phyloP scores from a whole-genome alignment of 2,329 filamentous ascomycete species.

The Cytospora schulzeri region DNA sequence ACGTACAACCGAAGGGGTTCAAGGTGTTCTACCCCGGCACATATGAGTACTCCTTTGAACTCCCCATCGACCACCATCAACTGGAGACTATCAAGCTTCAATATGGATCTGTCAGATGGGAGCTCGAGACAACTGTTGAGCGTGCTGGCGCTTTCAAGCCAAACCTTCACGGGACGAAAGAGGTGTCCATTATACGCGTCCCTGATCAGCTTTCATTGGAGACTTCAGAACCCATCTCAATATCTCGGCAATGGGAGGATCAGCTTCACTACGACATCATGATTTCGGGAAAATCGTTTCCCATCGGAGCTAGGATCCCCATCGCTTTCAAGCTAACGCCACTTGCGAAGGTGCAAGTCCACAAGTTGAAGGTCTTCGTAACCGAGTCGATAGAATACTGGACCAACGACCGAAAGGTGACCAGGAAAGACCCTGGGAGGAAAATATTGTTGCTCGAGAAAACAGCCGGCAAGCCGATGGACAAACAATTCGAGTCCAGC shows the following conservation, averaged over 20 bases:
- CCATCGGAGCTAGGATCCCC: slow-evolving; percentile 82
- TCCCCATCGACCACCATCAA: slow-evolving; percentile 85
- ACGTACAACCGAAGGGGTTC: slow-evolving; percentile 69
- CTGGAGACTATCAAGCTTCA: slow-evolving; percentile 88
- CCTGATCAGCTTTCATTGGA: slow-evolving; percentile 87
- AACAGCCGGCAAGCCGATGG: slow-evolving; percentile 74
- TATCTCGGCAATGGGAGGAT: slow-evolving; percentile 92
- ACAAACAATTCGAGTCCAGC: slow-evolving; percentile 72
- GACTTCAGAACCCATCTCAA: slow-evolving; percentile 90
- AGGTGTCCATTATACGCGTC: slow-evolving; percentile 81
- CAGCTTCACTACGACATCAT: slow-evolving; percentile 95
- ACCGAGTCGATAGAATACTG: slow-evolving; percentile 92
- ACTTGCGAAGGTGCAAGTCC: slow-evolving; percentile 88
- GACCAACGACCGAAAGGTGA: slow-evolving; percentile 82
- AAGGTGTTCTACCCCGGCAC: slow-evolving; percentile 78
- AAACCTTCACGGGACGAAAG: slow-evolving; percentile 79
- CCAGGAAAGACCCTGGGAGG: slow-evolving; percentile 78
- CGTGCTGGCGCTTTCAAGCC: slow-evolving; percentile 87
- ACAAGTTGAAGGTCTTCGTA: slow-evolving; percentile 87
- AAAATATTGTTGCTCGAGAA: slow-evolving; percentile 91
- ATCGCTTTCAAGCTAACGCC: slow-evolving; percentile 94
- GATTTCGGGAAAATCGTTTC: slow-evolving; percentile 93
- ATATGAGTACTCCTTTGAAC: slow-evolving; percentile 75
- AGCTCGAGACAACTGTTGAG: slow-evolving; percentile 82
- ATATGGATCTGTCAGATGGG: slow-evolving; percentile 84